Percentiles rank a stretch among this genome's conserved stretches.
Conservation (phyloP, 768 basidiomycete species). For the Pseudohyphozyma bogoriensis region DNA sequence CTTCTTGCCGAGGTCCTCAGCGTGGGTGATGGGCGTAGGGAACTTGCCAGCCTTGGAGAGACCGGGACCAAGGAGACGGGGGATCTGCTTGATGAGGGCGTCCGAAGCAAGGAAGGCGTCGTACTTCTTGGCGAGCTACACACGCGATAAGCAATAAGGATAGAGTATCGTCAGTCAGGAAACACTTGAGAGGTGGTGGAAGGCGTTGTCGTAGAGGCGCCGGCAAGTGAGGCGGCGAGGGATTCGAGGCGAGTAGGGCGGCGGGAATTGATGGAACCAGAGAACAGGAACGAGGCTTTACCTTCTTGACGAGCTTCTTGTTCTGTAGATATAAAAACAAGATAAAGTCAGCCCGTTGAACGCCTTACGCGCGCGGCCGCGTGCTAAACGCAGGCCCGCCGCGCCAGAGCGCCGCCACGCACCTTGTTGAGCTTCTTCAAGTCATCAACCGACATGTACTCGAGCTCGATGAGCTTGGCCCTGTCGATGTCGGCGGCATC, state of each 20-base stretch:
- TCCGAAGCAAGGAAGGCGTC: conserved; percentile 98
- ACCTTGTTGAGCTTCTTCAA: conserved; percentile 81
- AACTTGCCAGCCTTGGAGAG: conserved; percentile 77
- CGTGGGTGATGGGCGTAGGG: conserved; percentile 65
- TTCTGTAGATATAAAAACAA: too few relatives aligned
- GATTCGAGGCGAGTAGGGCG: too few relatives aligned
- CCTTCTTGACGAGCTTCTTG: conserved; percentile 97
- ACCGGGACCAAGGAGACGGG: conserved; percentile 98
- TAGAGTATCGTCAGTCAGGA: neutral
- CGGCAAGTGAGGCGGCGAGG: too few relatives aligned
- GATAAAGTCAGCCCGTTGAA: too few relatives aligned
- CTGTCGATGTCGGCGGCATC: conserved; percentile 98
- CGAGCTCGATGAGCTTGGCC: conserved; percentile 92
- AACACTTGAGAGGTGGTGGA: neutral
- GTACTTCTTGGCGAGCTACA: conserved; percentile 98
- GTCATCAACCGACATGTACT: conserved; percentile 98
- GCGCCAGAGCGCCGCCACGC: conserved; percentile 32
- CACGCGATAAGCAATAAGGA: conserved; percentile 39
- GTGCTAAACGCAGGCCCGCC: conserved; percentile 62
- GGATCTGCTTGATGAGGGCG: conserved; percentile 97
- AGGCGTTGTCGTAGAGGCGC: too few relatives aligned
- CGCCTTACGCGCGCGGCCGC: too few relatives aligned
- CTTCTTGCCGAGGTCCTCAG: conserved; percentile 82
- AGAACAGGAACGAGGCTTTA: too few relatives aligned
- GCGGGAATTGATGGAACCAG: too few relatives aligned